Conservation (phyloP, 768 basidiomycete genomes). For the Pisolithus orientalis region DNA sequence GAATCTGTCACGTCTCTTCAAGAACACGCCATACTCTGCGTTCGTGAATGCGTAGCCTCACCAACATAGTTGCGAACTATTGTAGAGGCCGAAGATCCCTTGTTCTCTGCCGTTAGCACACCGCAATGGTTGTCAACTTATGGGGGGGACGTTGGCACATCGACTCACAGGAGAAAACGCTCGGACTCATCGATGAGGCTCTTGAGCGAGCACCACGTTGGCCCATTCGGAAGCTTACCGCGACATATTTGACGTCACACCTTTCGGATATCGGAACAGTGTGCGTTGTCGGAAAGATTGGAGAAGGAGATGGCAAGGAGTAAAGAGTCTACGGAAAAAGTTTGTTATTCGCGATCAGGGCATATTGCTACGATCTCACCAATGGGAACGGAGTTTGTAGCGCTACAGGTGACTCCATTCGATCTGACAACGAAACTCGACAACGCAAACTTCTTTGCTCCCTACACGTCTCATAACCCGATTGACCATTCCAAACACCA, state of each 20-base stretch:
- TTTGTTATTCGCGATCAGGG: slow-evolving; percentile 40
- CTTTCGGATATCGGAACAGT: slow-evolving; percentile 64
- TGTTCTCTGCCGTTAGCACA: slow-evolving; percentile 46
- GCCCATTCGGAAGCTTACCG: slow-evolving; percentile 72
- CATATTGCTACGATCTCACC: slow-evolving; percentile 47
- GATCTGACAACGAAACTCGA: slow-evolving; percentile 62
- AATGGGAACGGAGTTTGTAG: slow-evolving; percentile 39
- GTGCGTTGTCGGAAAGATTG: slow-evolving; percentile 14
- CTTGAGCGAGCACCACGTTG: slow-evolving; percentile 69
- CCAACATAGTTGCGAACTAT: slow-evolving; percentile 40
- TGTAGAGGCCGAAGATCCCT: slow-evolving; percentile 46
- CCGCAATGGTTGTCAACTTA: neutral
- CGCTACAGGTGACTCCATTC: slow-evolving; percentile 31
- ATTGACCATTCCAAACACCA: slow-evolving; percentile 86
- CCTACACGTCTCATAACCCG: slow-evolving; percentile 86
- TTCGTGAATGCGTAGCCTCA: slow-evolving; percentile 66
- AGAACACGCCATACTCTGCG: slow-evolving; percentile 56
- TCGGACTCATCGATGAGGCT: slow-evolving; percentile 63
- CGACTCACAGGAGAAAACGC: slow-evolving; percentile 54
- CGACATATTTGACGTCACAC: slow-evolving; percentile 75
- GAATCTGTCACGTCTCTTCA: slow-evolving; percentile 52
- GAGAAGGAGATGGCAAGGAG: slow-evolving; percentile 43
- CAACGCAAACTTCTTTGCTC: slow-evolving; percentile 89
- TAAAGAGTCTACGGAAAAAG: slow-evolving; percentile 72
- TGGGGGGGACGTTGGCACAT: neutral